phyloP scores from a whole-genome alignment of 2,329 filamentous ascomycete genomes.

The Diaporthe helianthi region DNA sequence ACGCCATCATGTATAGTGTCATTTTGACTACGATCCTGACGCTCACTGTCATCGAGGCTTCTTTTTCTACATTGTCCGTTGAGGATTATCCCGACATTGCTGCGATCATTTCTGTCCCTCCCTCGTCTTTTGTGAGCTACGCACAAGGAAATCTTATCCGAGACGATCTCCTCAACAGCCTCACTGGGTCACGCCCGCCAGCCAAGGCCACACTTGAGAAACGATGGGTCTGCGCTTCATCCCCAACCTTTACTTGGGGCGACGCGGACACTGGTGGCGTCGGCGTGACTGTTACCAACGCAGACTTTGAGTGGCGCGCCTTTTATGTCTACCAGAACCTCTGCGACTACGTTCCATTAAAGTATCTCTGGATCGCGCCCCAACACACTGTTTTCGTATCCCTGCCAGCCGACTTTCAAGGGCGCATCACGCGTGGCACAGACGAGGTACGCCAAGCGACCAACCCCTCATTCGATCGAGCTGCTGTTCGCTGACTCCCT shows the following conservation, averaged over 20 bases:
- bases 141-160: constrained; percentile 3
- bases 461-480: too few species aligned
- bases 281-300: constrained; percentile 37
- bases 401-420: constrained; percentile 39
- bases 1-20: not conserved
- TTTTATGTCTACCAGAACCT: constrained; percentile 41
- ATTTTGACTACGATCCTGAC: not conserved
- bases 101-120: not conserved
- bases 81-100: constrained; percentile 18
- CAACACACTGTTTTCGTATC: constrained; percentile 39
- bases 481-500: not conserved
- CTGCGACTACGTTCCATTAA: constrained; percentile 40
- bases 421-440: constrained; percentile 40
- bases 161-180: not conserved
- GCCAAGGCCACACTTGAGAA: not conserved
- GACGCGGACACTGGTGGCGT: constrained; percentile 35
- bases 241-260: constrained; percentile 36
- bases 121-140: constrained; percentile 22
- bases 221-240: constrained; percentile 33
- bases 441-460: constrained; percentile 28
- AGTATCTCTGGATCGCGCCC: constrained; percentile 40
- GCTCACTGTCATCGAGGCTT: not conserved
- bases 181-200: not conserved
- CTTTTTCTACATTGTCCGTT: too few species aligned
- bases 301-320: constrained; percentile 33